Base-by-base conservation (phyloP, 345 rosid genomes). In the Turritis glabra region DNA sequence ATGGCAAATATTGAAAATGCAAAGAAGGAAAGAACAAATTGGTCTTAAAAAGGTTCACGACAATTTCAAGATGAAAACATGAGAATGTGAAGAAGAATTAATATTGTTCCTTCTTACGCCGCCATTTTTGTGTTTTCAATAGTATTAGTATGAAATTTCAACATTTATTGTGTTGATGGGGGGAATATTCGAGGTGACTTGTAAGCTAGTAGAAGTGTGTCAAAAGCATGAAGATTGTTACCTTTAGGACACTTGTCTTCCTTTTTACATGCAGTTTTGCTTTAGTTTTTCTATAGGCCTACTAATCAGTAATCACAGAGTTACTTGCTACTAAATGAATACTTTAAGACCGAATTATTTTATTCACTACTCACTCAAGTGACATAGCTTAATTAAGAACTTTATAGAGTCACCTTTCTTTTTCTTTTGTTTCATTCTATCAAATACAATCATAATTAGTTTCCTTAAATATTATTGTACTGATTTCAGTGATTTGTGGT, bases 181-280 rank as follows among this genome's bases (percentile, higher is more conserved):
- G 46, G 56, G 54, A 70, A 70, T 58, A 38, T 7, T 53, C 51
- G 72, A 27, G 52, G 38, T 53, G 73, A 68, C 8, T 37, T 23
- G 50, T 54, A 54, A 37, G 38, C 40, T 26, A 23, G 61, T 52
- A 52, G 56, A 47, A 15, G 23, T 37, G 25, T 22, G 47, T 11
- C 19, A 17, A 69, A 69, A 46, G 57, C 64, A 59, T 23, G 59
- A 46, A 32, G 67, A 48, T 17, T 48, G 27, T 35, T 47, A 32
- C 48, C 17, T 71, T 59, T 32, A 22, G 27, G 67, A 71, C 67
- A 71, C 75, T 58, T 57, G 75, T 59, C 56, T 58, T n/a, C 4
- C 1, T 15, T 47, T 71, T 48, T 71, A 23, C 75, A 71, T 71
- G 75, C 67, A 35, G 7, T n/a, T 22, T 67, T 67, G 7, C 21